Percentiles rank a stretch among this genome's conserved stretches.
phyloP scores from a whole-genome alignment of 495 filamentous ascomycete species.

The Pseudevernia furfuracea region DNA sequence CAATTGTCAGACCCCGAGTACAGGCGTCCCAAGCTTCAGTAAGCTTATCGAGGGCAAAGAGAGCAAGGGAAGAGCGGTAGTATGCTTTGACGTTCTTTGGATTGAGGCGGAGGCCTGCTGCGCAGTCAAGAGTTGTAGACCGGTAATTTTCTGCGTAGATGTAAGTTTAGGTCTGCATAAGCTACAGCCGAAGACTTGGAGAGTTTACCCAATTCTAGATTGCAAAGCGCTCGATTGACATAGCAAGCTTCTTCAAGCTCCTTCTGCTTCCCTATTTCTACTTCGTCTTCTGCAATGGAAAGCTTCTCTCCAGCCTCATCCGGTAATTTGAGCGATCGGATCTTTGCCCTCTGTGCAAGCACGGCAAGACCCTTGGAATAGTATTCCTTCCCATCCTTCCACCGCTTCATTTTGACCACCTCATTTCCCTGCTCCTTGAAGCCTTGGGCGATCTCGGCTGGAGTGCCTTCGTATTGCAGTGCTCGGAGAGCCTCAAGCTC shows the following conservation, averaged over 20 bases:
- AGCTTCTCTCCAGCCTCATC: conserved; percentile 22
- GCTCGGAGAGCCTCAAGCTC: conserved; percentile 81
- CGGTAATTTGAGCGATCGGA: conserved; percentile 38
- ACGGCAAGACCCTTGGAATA: conserved; percentile 76
- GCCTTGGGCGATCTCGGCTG: conserved; percentile 65
- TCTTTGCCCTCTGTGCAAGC: conserved; percentile 47
- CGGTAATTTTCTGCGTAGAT: conserved; percentile 65
- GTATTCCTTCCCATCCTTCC: conserved; percentile 81
- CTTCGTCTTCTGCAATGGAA: conserved; percentile 26
- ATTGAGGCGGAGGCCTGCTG: conserved; percentile 69
- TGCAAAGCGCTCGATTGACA: conserved; percentile 79
- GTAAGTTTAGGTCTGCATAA: not conserved
- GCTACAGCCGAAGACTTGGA: conserved; percentile 4
- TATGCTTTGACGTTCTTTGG: conserved; percentile 75
- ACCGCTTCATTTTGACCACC: conserved; percentile 62
- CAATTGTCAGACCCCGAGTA: conserved; percentile 59
- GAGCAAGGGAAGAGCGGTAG: conserved; percentile 72
- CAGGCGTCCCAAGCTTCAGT: conserved; percentile 70
- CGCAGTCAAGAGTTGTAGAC: conserved; percentile 72
- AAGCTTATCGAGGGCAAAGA: conserved; percentile 65
- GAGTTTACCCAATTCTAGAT: conserved; percentile 61
- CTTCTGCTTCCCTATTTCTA: conserved; percentile 51
- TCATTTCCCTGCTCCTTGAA: conserved; percentile 92
- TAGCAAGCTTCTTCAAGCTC: conserved; percentile 65
- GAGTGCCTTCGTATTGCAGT: conserved; percentile 84